Evolutionary conservation across 2,329 filamentous ascomycete genomes (phyloP), one percentile per base, ranked within the genome.

Genomic region (Pseudocercospora vitis): DNA sequence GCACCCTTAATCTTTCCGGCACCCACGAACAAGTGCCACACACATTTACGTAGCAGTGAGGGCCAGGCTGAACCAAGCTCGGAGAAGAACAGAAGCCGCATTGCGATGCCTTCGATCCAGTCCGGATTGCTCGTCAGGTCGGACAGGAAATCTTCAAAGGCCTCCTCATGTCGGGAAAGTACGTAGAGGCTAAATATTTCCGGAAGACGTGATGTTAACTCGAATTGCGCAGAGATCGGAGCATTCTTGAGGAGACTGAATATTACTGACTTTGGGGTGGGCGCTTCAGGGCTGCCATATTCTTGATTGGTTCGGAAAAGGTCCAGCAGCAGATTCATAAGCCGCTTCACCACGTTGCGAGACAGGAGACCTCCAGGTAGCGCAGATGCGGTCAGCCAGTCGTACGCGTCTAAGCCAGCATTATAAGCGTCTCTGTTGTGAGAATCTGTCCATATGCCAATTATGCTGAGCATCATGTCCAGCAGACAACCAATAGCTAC

Each of bases 21-120:
- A 0, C 87, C 90, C 69, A 97, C 94, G 63, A 97, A 96, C 18
- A 97, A 91, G 69, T 94, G 88, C 69, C 96, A 99, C 14, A 95
- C 88, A 60, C 90, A 91, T 59, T 88, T 84, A 48, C 91, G 86
- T 37, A 96, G 78, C 16, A 97, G 78, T 0, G 91, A 95, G 55
- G 90, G 85, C 89, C 92, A 97, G 47, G 78, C 75, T 24, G 89
- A 88, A 19, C 88, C 94, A 53, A 99, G 75, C 51, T 84, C 84
- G 1, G 87, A 83, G 8, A 97, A 75, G 7, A 89, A 82, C 57
- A 88, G 82, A 2, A 97, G 74, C 4, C 94, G 85, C 59, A 95
- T 81, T 0, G 90, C 89, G 61, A 97, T 92, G 0, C 91, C 92
- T 70, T 96, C 91, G 9, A 79, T 73, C 70, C 85, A 86, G 26